A percentile compares a stretch with the other conserved stretches of the same genome.
phyloP scores from a whole-genome alignment of 129 eudicot species.

The Ambrosia trifida region DNA sequence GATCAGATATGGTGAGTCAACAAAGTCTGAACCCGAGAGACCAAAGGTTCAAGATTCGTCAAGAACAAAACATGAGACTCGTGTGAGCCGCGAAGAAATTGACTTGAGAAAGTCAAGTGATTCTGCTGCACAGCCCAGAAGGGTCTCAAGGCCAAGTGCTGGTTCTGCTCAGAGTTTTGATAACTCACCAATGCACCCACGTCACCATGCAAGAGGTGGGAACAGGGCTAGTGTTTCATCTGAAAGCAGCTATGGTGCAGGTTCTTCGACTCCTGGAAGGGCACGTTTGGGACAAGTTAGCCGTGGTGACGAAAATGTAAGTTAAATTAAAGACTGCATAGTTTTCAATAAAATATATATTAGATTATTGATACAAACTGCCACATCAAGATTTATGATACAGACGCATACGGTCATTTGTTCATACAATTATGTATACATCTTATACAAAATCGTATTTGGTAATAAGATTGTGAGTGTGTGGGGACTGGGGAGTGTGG shows the following conservation, averaged over 20 bases:
- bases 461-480: neutral
- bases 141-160: slow-evolving; percentile 42
- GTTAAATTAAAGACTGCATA: slow-evolving; percentile 6
- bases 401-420: neutral
- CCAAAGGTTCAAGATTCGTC: slow-evolving; percentile 32
- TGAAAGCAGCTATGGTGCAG: slow-evolving; percentile 59
- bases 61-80: slow-evolving; percentile 31
- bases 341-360: neutral
- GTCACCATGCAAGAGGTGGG: slow-evolving; percentile 47
- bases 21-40: slow-evolving; percentile 32
- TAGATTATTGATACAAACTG: too few species aligned
- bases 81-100: slow-evolving; percentile 36
- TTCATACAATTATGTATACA: neutral
- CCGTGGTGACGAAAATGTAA: slow-evolving; percentile 77
- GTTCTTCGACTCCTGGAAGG: slow-evolving; percentile 80
- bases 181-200: slow-evolving; percentile 63
- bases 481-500: neutral
- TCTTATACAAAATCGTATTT: neutral
- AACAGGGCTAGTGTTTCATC: slow-evolving; percentile 49
- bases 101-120: slow-evolving; percentile 29
- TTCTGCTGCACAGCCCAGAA: slow-evolving; percentile 47
- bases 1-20: slow-evolving; percentile 14
- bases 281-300: slow-evolving; percentile 64
- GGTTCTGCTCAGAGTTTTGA: slow-evolving; percentile 70
- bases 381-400: neutral